phyloP scores from a whole-genome alignment of 1,139 yeast species.

The Debaryomyces fabryi region DNA sequence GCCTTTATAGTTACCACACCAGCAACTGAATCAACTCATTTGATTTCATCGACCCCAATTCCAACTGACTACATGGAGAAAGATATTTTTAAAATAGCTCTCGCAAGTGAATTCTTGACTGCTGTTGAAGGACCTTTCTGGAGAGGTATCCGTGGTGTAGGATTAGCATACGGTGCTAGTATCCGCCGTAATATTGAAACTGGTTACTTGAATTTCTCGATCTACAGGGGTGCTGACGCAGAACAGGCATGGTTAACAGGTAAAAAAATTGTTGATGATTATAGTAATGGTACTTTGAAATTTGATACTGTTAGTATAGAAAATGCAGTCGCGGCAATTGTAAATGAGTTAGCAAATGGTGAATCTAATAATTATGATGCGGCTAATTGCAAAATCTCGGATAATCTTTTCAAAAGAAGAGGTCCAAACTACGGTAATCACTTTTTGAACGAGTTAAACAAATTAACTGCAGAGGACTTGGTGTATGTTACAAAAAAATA shows the following conservation, averaged over 20 bases:
- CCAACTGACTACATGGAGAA: slow-evolving; percentile 66
- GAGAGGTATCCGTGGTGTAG: slow-evolving; percentile 95
- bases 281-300: slow-evolving; percentile 51
- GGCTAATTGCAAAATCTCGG: slow-evolving; percentile 65
- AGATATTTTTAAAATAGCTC: slow-evolving; percentile 70
- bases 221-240: slow-evolving; percentile 86
- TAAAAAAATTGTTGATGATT: slow-evolving; percentile 63
- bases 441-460: slow-evolving; percentile 51
- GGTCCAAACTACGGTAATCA: slow-evolving; percentile 64
- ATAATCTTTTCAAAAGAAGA: slow-evolving; percentile 65
- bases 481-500: slow-evolving; percentile 58
- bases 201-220: slow-evolving; percentile 65
- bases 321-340: slow-evolving; percentile 76
- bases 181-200: slow-evolving; percentile 62
- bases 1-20: slow-evolving; percentile 77
- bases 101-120: slow-evolving; percentile 77
- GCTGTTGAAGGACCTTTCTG: slow-evolving; percentile 97
- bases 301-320: slow-evolving; percentile 65
- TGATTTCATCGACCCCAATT: slow-evolving; percentile 61
- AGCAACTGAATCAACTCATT: slow-evolving; percentile 84
- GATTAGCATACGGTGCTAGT: slow-evolving; percentile 88
- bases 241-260: slow-evolving; percentile 72
- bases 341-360: slow-evolving; percentile 66
- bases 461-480: slow-evolving; percentile 61
- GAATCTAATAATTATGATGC: slow-evolving; percentile 66